These are phyloP conservation scores for Fraxinus floribunda DNA, from an alignment of 305 asterid genomes.

Conservation along the genomic window DNA sequence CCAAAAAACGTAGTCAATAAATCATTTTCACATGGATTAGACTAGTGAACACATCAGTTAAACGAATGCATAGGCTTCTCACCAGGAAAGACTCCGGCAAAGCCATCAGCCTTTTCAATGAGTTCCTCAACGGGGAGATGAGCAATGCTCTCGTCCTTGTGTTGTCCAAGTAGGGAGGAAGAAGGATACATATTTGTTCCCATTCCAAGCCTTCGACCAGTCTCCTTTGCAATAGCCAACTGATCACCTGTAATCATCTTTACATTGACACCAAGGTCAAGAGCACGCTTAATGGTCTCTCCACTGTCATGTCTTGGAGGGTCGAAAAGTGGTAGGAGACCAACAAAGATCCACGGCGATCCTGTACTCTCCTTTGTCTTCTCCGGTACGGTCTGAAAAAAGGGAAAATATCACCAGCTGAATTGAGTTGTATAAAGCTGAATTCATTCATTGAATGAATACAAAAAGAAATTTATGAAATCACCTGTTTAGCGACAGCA, in stretches of 20 bases:
- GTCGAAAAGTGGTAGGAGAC: constrained; percentile 53
- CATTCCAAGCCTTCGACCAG: constrained; percentile 78
- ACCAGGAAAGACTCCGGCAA: constrained; percentile 84
- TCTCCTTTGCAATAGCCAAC: constrained; percentile 70
- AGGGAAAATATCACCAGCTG: neutral
- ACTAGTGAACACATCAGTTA: neutral
- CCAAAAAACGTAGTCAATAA: neutral
- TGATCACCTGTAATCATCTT: constrained; percentile 70
- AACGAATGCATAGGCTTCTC: neutral
- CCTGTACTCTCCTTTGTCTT: constrained; percentile 48
- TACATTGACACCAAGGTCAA: constrained; percentile 50
- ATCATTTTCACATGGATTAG: neutral
- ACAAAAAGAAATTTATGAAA: neutral
- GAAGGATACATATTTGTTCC: constrained; percentile 84
- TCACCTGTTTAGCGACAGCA: constrained; percentile 67
- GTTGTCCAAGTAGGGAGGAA: constrained; percentile 62
- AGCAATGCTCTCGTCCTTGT: constrained; percentile 55
- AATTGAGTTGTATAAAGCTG: neutral
- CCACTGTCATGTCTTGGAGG: constrained; percentile 58
- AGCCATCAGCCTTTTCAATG: constrained; percentile 80
- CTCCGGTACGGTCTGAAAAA: constrained; percentile 40
- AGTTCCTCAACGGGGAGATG: constrained; percentile 67
- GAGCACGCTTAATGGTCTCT: constrained; percentile 52
- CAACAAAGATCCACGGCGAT: constrained; percentile 47
- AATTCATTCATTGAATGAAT: neutral